Evolutionary conservation across 176 grass and related monocot genomes (phyloP).

Genomic region (Oryza australiensis): DNA sequence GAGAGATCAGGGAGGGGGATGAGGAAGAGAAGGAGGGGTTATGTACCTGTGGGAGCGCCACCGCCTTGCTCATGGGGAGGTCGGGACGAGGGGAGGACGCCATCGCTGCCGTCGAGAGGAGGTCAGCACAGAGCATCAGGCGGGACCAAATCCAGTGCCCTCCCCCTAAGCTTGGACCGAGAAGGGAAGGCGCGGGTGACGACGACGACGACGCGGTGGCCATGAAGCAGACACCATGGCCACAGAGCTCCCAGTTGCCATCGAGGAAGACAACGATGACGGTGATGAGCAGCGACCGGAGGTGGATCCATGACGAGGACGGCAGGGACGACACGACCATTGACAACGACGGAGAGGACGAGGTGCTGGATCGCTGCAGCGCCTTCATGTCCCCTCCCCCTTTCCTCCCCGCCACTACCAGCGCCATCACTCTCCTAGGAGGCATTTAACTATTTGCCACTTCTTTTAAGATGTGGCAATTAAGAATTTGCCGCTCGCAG

Average conservation of each 20-base stretch:
- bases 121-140: too few species aligned
- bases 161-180: too few species aligned
- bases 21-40: too few species aligned
- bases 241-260: constrained; percentile 29
- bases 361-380: constrained; percentile 70
- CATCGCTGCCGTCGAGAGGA: too few species aligned
- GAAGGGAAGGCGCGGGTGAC: constrained; percentile 42
- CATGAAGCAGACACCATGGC: constrained; percentile 29
- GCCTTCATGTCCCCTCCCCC: constrained; percentile 67
- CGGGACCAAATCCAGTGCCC: too few species aligned
- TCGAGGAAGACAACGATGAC: background rate
- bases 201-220: constrained; percentile 40
- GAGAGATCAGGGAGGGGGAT: too few species aligned
- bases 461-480: too few species aligned
- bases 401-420: constrained; percentile 29
- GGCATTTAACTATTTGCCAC: too few species aligned
- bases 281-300: constrained; percentile 80
- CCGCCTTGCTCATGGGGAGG: too few species aligned
- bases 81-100: too few species aligned
- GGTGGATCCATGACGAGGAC: constrained; percentile 83
- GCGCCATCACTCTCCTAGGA: constrained; percentile 23
- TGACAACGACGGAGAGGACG: constrained; percentile 63
- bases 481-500: too few species aligned
- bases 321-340: constrained; percentile 64
- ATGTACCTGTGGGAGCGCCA: too few species aligned